A percentile compares a stretch with the other conserved stretches of the same genome.
phyloP scores from a whole-genome alignment of 148 eudicot species.

The Rhododendron griersonianum region DNA sequence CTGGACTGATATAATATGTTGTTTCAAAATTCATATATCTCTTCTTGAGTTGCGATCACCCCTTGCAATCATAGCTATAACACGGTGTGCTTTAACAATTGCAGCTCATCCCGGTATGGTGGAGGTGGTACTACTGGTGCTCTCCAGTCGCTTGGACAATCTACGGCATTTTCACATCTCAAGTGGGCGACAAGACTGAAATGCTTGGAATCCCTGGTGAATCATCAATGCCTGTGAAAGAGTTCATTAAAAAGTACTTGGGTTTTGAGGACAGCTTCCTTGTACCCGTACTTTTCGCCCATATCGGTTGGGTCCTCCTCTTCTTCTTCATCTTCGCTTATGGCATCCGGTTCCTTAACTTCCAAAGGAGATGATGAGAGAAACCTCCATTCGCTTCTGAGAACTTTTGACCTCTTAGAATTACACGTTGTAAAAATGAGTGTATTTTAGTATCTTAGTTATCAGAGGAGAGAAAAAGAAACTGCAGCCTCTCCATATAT shows the following conservation, averaged over 20 bases:
- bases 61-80: neutral
- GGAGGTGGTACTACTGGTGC: slow-evolving; percentile 57
- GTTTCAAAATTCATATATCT: neutral
- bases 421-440: neutral
- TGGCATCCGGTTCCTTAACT: slow-evolving; percentile 39
- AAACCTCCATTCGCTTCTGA: neutral
- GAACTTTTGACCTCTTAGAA: neutral
- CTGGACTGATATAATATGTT: neutral
- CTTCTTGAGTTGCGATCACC: neutral
- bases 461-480: neutral
- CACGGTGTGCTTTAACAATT: neutral
- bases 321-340: slow-evolving; percentile 34
- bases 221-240: slow-evolving; percentile 8
- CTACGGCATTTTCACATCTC: slow-evolving; percentile 44
- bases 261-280: slow-evolving; percentile 35
- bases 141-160: slow-evolving; percentile 50
- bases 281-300: slow-evolving; percentile 26
- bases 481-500: neutral
- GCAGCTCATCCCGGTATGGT: slow-evolving; percentile 51
- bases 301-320: slow-evolving; percentile 35
- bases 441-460: neutral
- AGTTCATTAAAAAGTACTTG: slow-evolving; percentile 11
- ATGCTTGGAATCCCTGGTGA: slow-evolving; percentile 12
- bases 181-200: slow-evolving; percentile 23
- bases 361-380: slow-evolving; percentile 30